Conservation (phyloP, 805 yeast species). For the Schizosaccharomyces octosporus region DNA sequence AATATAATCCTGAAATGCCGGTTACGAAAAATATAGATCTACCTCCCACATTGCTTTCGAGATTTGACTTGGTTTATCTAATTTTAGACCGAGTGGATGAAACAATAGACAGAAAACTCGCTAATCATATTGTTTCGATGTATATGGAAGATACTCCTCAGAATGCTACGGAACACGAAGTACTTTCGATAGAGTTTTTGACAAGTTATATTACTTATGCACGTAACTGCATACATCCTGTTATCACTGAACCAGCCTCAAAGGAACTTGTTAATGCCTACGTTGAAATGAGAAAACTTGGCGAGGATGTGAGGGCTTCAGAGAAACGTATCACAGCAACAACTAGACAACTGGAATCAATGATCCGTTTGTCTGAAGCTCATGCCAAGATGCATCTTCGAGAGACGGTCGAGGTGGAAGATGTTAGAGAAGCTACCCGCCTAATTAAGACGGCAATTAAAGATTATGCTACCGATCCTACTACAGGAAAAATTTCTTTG, state of each 20-base stretch:
- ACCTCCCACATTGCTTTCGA: conserved; percentile 84
- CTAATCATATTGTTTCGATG: conserved; percentile 73
- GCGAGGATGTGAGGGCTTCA: conserved; percentile 66
- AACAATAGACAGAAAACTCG: conserved; percentile 57
- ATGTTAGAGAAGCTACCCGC: conserved; percentile 83
- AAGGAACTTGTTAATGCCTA: conserved; percentile 64
- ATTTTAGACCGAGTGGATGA: conserved; percentile 85
- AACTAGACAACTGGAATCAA: conserved; percentile 83
- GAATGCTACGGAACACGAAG: conserved; percentile 33
- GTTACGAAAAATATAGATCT: conserved; percentile 87
- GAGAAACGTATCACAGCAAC: conserved; percentile 93
- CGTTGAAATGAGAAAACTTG: conserved; percentile 80
- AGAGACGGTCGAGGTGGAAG: conserved; percentile 41
- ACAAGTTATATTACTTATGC: conserved; percentile 83
- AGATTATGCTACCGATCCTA: conserved; percentile 94
- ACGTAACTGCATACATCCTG: conserved; percentile 65
- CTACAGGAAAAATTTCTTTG: conserved; percentile 92
- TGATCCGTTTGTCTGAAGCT: conserved; percentile 86
- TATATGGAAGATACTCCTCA: conserved; percentile 71
- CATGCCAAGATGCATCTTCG: conserved; percentile 90
- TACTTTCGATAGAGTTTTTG: conserved; percentile 66
- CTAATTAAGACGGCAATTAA: conserved; percentile 81
- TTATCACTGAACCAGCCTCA: conserved; percentile 54
- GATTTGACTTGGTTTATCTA: conserved; percentile 83
- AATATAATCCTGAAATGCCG: conserved; percentile 83